Evolutionary conservation across 2,329 filamentous ascomycete genomes (phyloP).

Genomic region (Xylariaceae sp.): DNA sequence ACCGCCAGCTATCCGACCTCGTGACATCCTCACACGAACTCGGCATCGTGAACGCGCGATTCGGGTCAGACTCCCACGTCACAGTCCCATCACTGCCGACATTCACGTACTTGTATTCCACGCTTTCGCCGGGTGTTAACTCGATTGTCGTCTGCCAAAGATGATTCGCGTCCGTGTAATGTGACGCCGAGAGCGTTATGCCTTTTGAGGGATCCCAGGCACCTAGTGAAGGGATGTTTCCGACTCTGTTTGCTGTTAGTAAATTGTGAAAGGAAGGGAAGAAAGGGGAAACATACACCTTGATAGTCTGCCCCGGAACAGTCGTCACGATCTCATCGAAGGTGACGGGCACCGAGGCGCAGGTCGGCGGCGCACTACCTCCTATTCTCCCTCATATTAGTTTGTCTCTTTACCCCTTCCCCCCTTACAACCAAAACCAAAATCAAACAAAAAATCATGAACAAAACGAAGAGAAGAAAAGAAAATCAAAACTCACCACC

Average conservation of each 20-base stretch:
- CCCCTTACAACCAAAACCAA: too few species aligned
- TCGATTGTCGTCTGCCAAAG: slow-evolving; percentile 46
- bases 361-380: slow-evolving; percentile 15
- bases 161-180: slow-evolving; percentile 45
- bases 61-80: slow-evolving; percentile 49
- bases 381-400: not conserved
- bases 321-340: slow-evolving; percentile 46
- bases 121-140: slow-evolving; percentile 40
- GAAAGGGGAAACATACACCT: slow-evolving; percentile 33
- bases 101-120: slow-evolving; percentile 54
- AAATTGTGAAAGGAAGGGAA: not conserved
- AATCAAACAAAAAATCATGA: too few species aligned
- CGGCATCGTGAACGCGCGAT: slow-evolving; percentile 30
- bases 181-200: slow-evolving; percentile 41
- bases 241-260: slow-evolving; percentile 14
- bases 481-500: slow-evolving; percentile 8
- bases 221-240: slow-evolving; percentile 38
- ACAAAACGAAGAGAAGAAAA: too few species aligned
- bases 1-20: slow-evolving; percentile 25
- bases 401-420: not conserved
- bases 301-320: slow-evolving; percentile 42
- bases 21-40: slow-evolving; percentile 19
- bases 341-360: slow-evolving; percentile 36
- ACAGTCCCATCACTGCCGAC: slow-evolving; percentile 42
- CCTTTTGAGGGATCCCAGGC: slow-evolving; percentile 44